Evolutionary conservation across 768 basidiomycete genomes (phyloP).

Genomic region (Crucibulum laeve): DNA sequence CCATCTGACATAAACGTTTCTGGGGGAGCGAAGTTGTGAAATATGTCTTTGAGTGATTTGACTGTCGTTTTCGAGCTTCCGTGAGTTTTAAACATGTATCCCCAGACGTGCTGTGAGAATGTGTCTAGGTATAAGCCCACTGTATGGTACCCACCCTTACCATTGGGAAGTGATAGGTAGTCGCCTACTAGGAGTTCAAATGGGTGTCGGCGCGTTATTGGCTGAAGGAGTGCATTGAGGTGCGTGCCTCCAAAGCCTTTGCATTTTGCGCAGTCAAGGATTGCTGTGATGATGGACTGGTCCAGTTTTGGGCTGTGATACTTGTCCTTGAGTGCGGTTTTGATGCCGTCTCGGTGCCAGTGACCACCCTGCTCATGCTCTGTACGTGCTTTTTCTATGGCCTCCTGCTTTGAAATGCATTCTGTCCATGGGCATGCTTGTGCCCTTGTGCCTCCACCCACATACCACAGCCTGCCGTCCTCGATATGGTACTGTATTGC

Average conservation of each 20-base stretch:
- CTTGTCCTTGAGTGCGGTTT: conserved; percentile 20
- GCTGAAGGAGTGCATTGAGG: conserved; percentile 28
- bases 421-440: conserved; percentile 16
- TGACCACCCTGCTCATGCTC: conserved; percentile 22
- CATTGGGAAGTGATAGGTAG: conserved; percentile 27
- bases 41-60: conserved; percentile 14
- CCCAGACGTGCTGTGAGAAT: conserved; percentile 25
- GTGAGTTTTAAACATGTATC: conserved; percentile 16
- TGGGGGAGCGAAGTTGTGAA: conserved; percentile 12
- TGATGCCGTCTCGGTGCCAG: conserved; percentile 27
- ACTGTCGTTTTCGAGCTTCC: conserved; percentile 22
- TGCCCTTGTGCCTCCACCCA: conserved; percentile 10
- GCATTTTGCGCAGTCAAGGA: conserved; percentile 19
- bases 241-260: conserved; percentile 25
- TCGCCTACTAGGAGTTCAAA: conserved; percentile 33
- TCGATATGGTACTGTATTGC: conserved; percentile 20
- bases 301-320: conserved; percentile 22
- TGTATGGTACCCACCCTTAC: conserved; percentile 23
- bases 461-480: conserved; percentile 20
- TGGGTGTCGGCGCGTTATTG: conserved; percentile 28
- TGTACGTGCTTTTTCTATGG: conserved; percentile 12
- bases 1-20: conserved; percentile 34
- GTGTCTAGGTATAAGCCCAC: conserved; percentile 24
- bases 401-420: conserved; percentile 22
- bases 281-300: conserved; percentile 16